These are phyloP conservation scores for Trametes villosa DNA, from an alignment of 768 basidiomycete species.

Conservation along the genomic window DNA sequence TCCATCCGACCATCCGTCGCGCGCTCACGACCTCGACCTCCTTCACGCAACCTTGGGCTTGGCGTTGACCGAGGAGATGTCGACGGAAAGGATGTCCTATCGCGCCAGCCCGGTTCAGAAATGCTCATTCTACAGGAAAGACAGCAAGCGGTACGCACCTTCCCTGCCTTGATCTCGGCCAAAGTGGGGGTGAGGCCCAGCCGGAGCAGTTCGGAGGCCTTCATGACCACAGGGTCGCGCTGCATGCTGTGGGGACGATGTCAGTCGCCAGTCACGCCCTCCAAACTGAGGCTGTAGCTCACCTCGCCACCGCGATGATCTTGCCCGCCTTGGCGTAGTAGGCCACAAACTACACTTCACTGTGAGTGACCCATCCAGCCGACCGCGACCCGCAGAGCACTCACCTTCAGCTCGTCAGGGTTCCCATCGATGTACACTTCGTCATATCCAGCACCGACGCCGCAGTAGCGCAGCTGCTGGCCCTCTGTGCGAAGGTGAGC, in stretches of 20 bases:
- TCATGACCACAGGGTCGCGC: conserved; percentile 78
- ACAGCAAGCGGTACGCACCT: conserved; percentile 47
- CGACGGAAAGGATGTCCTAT: conserved; percentile 13
- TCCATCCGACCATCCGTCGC: not conserved
- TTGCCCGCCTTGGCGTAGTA: conserved; percentile 72
- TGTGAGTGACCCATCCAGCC: not conserved
- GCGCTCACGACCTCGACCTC: not conserved
- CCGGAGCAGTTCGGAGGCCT: conserved; percentile 77
- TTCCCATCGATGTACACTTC: conserved; percentile 80
- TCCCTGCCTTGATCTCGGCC: conserved; percentile 73
- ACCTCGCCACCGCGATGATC: conserved; percentile 72
- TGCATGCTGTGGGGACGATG: conserved; percentile 58
- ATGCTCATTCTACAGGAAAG: not conserved
- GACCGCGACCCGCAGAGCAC: not conserved
- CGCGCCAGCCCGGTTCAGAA: not conserved
- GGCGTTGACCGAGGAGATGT: not conserved
- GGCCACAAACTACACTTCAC: conserved; percentile 64
- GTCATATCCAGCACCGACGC: conserved; percentile 70
- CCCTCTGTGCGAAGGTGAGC: conserved; percentile 55
- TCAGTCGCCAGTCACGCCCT: not conserved
- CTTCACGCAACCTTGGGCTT: conserved; percentile 5
- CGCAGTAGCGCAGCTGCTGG: conserved; percentile 85
- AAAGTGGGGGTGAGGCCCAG: conserved; percentile 81
- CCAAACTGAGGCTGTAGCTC: conserved; percentile 17
- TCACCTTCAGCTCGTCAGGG: conserved; percentile 76